Evolutionary conservation across 192 early-diverging fungal genomes (phyloP), one percentile per base, ranked within the genome.

Genomic region (Pilaira anomala): DNA sequence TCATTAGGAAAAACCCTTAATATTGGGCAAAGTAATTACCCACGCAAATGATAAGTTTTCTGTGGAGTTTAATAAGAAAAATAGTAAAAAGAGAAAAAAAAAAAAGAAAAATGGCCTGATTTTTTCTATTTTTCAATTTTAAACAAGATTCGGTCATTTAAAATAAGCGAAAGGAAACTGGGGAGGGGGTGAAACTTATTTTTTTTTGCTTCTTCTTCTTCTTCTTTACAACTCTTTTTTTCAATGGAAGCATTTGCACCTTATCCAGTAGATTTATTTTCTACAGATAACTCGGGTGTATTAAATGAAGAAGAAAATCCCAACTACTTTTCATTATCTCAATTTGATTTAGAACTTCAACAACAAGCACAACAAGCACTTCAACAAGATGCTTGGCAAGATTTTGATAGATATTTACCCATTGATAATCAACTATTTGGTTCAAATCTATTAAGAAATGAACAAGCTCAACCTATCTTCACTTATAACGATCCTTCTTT

Each of bases 311-410:
- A 63, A 11, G 48, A 63, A 5, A 19, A 25, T 33, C 16, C 12
- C 1, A 21, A 21, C 24, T 63, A 63, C 48, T 50, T 63, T 39
- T 63, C 61, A 3, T 24, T 63, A 8, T 48, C 61, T 12, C 61
- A 63, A 51, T 63, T 63, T 18, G 61, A 51, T 39, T 19, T 51
- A 12, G 48, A 50, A 11, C 36, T 63, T 7, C 61, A 63, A 25
- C 61, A 63, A 41, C 61, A 63, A 40, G 61, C 61, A 1, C 61
- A 63, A 36, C 48, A 48, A 6, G 48, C 61, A 3, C 48, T 63
- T 63, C 61, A 50, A 30, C 60, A 62, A 33, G 55, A 57, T 9
- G n/a, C 46, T 7, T 63, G 61, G 61, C 61, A 63, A 36, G 48
- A 51, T 21, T 63, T 51, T 63, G 61, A 63, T 48, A 49, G 25